Conservation (phyloP, 164 flowering plant genomes). For the Nymphaea colorata region DNA sequence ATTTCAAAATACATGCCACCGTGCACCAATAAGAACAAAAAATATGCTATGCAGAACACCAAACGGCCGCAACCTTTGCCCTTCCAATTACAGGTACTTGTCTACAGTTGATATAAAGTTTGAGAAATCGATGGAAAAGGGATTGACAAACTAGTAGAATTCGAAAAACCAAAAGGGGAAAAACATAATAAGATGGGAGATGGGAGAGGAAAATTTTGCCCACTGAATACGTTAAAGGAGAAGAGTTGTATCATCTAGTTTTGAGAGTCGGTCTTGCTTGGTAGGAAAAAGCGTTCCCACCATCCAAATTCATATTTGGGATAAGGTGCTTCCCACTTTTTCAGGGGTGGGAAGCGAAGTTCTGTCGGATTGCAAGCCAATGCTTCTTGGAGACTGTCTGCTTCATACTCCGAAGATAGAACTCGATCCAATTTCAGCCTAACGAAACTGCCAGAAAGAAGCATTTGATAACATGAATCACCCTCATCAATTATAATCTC, state of each 20-base stretch:
- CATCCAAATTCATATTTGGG: slow-evolving; percentile 91
- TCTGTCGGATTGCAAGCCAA: slow-evolving; percentile 59
- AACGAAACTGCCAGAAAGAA: slow-evolving; percentile 56
- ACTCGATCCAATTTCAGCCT: slow-evolving; percentile 88
- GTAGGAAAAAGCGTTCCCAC: slow-evolving; percentile 88
- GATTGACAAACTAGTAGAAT: too few relatives aligned
- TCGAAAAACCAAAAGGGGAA: too few relatives aligned
- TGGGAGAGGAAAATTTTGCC: too few relatives aligned
- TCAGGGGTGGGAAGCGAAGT: slow-evolving; percentile 66
- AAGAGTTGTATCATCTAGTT: slow-evolving; percentile 5
- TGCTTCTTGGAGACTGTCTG: slow-evolving; percentile 76
- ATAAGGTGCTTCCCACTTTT: slow-evolving; percentile 91
- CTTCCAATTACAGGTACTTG: background rate
- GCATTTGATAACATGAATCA: background rate
- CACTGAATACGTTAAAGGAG: too few relatives aligned
- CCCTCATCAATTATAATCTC: too few relatives aligned
- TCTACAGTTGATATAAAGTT: background rate
- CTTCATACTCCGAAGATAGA: slow-evolving; percentile 58
- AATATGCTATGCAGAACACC: too few relatives aligned
- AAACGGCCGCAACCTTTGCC: too few relatives aligned
- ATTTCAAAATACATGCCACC: too few relatives aligned
- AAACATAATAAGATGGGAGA: too few relatives aligned
- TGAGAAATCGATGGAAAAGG: too few relatives aligned
- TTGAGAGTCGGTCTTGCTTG: slow-evolving; percentile 7
- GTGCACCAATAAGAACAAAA: too few relatives aligned